Conservation (phyloP, 345 rosid species). For the Alliaria petiolata region DNA sequence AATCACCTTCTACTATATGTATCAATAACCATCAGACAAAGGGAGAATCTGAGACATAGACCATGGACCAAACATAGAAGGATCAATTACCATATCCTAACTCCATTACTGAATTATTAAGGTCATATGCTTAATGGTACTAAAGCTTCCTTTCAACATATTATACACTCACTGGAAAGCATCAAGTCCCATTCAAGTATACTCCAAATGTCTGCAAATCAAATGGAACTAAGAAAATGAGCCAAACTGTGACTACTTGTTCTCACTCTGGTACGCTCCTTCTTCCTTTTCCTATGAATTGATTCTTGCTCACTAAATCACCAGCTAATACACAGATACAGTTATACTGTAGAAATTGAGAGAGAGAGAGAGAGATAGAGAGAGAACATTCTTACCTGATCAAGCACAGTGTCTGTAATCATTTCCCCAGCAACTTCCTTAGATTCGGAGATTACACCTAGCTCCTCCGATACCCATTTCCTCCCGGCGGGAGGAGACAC, state of each 20-base stretch:
- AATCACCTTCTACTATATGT: too few species aligned
- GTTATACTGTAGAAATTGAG: neutral
- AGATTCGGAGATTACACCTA: conserved; percentile 68
- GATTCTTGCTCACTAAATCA: neutral
- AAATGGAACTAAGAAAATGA: neutral
- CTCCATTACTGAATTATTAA: too few species aligned
- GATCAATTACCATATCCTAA: too few species aligned
- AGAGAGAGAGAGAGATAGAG: neutral
- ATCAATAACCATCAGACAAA: too few species aligned
- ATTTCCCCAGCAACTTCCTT: conserved; percentile 95
- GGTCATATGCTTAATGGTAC: too few species aligned
- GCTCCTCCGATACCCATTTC: conserved; percentile 77
- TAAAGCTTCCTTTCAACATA: too few species aligned
- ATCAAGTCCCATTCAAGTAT: neutral
- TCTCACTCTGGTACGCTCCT: neutral
- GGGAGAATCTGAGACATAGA: too few species aligned
- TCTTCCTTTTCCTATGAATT: neutral
- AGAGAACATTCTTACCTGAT: conserved; percentile 48
- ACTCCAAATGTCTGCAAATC: neutral
- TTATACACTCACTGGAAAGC: neutral
- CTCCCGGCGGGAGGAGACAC: conserved; percentile 50
- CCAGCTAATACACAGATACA: neutral
- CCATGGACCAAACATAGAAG: too few species aligned
- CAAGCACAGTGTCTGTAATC: conserved; percentile 81
- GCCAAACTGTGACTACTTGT: neutral